Evolutionary conservation across 306 rosid genomes (phyloP), one percentile per base, ranked within the genome.

Genomic region (Arachis hypogaea): DNA sequence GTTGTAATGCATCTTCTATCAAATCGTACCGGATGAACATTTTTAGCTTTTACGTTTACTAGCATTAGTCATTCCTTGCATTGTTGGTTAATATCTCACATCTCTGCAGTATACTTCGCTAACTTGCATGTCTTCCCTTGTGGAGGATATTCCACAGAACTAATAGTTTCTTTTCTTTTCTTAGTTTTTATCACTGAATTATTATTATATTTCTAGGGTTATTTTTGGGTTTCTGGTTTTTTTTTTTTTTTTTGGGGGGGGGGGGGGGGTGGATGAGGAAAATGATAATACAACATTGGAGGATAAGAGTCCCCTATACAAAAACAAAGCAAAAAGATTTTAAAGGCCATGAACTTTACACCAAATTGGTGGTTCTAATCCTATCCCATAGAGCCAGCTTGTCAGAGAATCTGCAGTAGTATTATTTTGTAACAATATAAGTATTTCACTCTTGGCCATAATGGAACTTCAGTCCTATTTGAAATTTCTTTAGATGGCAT

Each of bases 361-460:
- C 28, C 28, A 22, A 22, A 22, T 22, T 22, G 28, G 28, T 22
- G 28, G 28, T 22, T 22, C 28, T 22, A 22, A 22, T 22, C 28
- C 28, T 22, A 22, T 22, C 28, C 28, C 28, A 22, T 22, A 22
- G 28, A 22, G 28, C 28, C 28, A 22, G 28, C 28, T 22, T 22
- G 28, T 22, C 28, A 22, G 28, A 22, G 28, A 22, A 22, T 22
- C 28, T 22, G 28, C 28, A 22, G 28, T 22, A 22, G 28, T 44
- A 40, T 55, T 56, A 38, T 22, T 69, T 80, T 55, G 12, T 10
- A 58, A n/a, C 47, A 45, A 14, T 72, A 57, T 57, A 63, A 18
- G 50, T 9, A 49, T 58, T 78, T 74, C 46, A 43, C 30, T 78
- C 64, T 11, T 69, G 33, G 59, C 47, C 38, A 58, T 74, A 74